Evolutionary conservation across 2,329 filamentous ascomycete species (phyloP), one percentile per base, ranked within the genome.

Genomic region (Coniochaeta hoffmannii): DNA sequence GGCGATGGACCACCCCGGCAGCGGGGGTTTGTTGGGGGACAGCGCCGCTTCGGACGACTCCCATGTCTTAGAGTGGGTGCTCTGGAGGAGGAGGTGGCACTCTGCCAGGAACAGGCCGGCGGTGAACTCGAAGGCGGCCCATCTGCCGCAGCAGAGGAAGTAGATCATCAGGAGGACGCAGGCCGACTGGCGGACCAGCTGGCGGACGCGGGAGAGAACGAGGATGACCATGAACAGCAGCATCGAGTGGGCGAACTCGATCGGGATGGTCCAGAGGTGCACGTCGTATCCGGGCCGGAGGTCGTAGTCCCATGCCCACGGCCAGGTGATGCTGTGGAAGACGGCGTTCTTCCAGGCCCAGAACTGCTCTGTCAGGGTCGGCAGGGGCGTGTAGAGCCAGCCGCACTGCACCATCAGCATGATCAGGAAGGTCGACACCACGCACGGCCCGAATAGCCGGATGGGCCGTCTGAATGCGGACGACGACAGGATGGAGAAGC

Each of bases 221-320:
- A 76, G 56, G 19, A 72, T 60, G n/a, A 72, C 57, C 36, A 70
- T 59, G 56, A 77, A 76, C 7, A 76, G 60, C 22, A 75, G 60
- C 68, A 77, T 69, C 9, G 75, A 77, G 61, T 75, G 70, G 26
- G 67, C 71, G 53, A 76, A 73, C 55, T 78, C 75, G 55, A 76
- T 69, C 1, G 76, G 73, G 17, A 79, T 76, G 1, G 76, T 77
- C 76, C 75, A 78, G 15, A 78, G 65, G 54, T 77, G 74, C 9
- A 72, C 63, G 56, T 76, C 72, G 57, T 76, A 77, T 6, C 60
- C 63, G 7, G 68, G 69, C 22, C 63, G 63, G 52, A 72, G 54
- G 54, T 70, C 64, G 2, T 50, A 53, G 34, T 72, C 68, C 68
- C 68, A 71, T 3, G 62, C 62, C 68, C 69, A 71, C 14, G 67